A percentile compares a stretch with the other conserved stretches of the same genome.
Conservation (phyloP, 768 basidiomycete genomes). For the Panaeolus cyanescens region DNA sequence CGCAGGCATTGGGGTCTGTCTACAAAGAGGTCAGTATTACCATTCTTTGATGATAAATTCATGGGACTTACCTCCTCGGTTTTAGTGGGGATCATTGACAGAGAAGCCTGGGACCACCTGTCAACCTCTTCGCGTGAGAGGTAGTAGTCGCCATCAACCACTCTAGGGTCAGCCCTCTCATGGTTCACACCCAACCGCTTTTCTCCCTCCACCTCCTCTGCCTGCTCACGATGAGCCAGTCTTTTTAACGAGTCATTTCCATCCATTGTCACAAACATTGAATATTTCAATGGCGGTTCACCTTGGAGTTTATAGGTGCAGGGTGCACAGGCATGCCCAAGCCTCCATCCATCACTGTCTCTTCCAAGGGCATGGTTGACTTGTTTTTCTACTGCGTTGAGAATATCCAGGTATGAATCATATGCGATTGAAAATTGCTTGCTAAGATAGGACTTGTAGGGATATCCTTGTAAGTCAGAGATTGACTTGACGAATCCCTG, state of each 20-base stretch:
- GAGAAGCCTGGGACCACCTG: conserved; percentile 21
- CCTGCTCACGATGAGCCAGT: conserved; percentile 5
- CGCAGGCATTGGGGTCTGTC: conserved; percentile 20
- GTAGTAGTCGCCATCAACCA: conserved; percentile 18
- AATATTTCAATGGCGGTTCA: not conserved
- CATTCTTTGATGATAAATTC: not conserved
- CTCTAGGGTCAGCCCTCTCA: conserved; percentile 14
- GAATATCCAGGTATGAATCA: conserved; percentile 26
- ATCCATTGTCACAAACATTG: conserved; percentile 18
- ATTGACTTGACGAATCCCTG: conserved; percentile 28
- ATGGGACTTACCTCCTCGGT: not conserved
- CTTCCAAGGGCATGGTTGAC: conserved; percentile 23
- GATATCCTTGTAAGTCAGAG: conserved; percentile 27
- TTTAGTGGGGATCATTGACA: conserved; percentile 4
- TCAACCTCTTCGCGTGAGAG: conserved; percentile 22
- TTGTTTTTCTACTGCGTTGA: conserved; percentile 1
- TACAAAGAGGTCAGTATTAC: conserved; percentile 3
- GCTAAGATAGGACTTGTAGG: conserved; percentile 17
- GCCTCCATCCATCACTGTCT: conserved; percentile 21
- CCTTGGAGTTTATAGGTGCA: conserved; percentile 6
- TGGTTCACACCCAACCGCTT: not conserved
- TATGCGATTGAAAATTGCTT: conserved; percentile 24
- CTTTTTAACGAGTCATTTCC: conserved; percentile 31
- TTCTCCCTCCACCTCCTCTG: conserved; percentile 4
- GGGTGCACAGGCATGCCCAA: conserved; percentile 4